phyloP scores from a whole-genome alignment of 371 early-diverging fungal species.

The Lichtheimia hyalospora region DNA sequence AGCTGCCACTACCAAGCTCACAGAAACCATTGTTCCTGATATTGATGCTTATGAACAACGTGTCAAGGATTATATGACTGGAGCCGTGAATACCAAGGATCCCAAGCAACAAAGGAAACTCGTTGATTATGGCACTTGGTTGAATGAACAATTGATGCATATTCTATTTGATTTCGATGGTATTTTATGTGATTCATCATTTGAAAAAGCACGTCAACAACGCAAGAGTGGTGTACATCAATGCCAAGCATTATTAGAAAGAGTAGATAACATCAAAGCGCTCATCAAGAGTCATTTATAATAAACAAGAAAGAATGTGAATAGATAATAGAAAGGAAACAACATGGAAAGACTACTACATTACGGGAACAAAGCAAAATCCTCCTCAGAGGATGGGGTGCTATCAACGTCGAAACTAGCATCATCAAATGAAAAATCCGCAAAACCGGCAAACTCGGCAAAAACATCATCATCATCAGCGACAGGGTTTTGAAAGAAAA shows the following conservation, averaged over 20 bases:
- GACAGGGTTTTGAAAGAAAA: slow-evolving; percentile 2
- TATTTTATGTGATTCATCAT: slow-evolving; percentile 6
- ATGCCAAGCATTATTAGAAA: slow-evolving; percentile 16
- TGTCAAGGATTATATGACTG: slow-evolving; percentile 10
- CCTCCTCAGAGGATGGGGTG: slow-evolving; percentile 9
- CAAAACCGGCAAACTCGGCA: slow-evolving; percentile 10
- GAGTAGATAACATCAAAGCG: slow-evolving; percentile 23
- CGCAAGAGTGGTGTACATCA: slow-evolving; percentile 19
- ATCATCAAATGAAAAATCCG: slow-evolving; percentile 4
- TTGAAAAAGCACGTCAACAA: slow-evolving; percentile 18
- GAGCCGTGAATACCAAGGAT: neutral
- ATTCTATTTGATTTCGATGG: slow-evolving; percentile 25
- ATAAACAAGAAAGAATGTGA: slow-evolving; percentile 5
- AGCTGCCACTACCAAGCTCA: slow-evolving; percentile 8
- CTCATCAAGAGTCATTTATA: slow-evolving; percentile 3
- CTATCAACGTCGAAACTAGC: neutral
- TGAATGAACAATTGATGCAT: slow-evolving; percentile 24
- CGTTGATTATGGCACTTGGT: slow-evolving; percentile 16
- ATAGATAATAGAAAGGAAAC: neutral
- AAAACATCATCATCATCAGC: slow-evolving; percentile 17
- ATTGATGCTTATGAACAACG: slow-evolving; percentile 20
- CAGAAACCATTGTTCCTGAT: slow-evolving; percentile 14
- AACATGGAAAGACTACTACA: slow-evolving; percentile 5
- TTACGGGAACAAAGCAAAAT: slow-evolving; percentile 13
- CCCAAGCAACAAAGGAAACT: slow-evolving; percentile 18